Evolutionary conservation across 306 rosid species (phyloP), one percentile per base, ranked within the genome.

Genomic region (Corylus americana): DNA sequence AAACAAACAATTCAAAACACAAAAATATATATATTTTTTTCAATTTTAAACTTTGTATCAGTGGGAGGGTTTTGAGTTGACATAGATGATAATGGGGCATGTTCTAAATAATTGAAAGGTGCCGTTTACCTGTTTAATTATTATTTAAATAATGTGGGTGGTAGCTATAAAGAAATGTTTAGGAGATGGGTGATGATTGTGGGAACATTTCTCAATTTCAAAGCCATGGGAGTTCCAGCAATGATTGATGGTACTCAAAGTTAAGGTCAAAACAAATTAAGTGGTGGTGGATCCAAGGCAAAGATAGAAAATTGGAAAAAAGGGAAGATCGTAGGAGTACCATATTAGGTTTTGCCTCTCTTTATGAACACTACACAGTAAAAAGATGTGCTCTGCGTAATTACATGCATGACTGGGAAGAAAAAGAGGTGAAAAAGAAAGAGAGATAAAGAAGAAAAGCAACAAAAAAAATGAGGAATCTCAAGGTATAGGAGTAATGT

Each of bases 401-500:
- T 39, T 66, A 68, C 67, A 47, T 69, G 61, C 80, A 69, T 57
- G 51, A 51, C 78, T 58, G 42, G 51, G 17, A 42, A 39, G 6
- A 16, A 74, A 85, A 81, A 73, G 85, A 85, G 61, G 70, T 11
- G 45, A 74, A 63, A 58, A 59, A 76, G 14, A 31, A 2, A 31
- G n/a, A 73, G 83, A 74, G 62, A 59, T 13, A 79, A 58, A 49
- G 64, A 14, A 11, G 48, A 74, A 81, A 75, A 82, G 59, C 73
- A 71, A 79, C 55, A 82, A 82, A 80, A 82, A 74, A 14, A 75
- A 68, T 64, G 92, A 87, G 81, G 83, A 84, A 83, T 78, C 83
- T 85, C 72, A 71, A 80, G 85, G 77, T 74, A 42, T 45, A 44
- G 69, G 55, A 50, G 62, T 72, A 49, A 63, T 27, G 53, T 35